A percentile compares a stretch with the other conserved stretches of the same genome.
phyloP scores from a whole-genome alignment of 2,329 filamentous ascomycete species.

The Verticillium dahliae region DNA sequence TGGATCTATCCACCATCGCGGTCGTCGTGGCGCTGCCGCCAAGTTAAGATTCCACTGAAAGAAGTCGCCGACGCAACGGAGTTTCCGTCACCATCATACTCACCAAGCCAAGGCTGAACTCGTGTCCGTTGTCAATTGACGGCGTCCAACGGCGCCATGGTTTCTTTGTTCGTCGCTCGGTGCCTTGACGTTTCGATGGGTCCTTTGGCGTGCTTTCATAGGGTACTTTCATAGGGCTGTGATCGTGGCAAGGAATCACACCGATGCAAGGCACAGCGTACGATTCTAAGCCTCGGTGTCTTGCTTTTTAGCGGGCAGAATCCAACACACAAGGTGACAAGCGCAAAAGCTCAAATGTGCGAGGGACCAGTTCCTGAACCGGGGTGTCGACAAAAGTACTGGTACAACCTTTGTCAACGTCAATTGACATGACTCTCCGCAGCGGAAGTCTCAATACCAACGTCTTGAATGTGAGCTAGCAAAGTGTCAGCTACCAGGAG shows the following conservation, averaged over 20 bases:
- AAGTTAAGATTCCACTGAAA: not conserved
- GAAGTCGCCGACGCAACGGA: not conserved
- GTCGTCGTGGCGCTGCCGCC: not conserved
- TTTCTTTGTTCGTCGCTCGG: not conserved
- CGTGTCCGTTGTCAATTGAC: not conserved
- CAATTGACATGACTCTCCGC: not conserved
- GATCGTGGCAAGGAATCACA: not conserved
- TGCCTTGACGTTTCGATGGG: too few relatives aligned
- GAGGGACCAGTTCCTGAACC: not conserved
- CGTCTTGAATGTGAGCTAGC: not conserved
- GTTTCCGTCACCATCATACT: not conserved
- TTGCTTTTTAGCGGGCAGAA: not conserved
- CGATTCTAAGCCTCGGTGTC: not conserved
- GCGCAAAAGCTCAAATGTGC: too few relatives aligned
- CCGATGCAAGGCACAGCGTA: not conserved
- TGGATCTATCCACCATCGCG: not conserved
- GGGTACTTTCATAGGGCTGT: not conserved
- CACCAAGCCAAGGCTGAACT: not conserved
- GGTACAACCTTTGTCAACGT: not conserved
- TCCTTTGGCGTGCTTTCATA: not conserved
- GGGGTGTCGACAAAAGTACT: not conserved
- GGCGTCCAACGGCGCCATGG: not conserved
- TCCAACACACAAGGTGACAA: not conserved
- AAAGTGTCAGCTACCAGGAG: not conserved
- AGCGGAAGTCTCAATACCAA: too few relatives aligned